These are phyloP conservation scores for Trichosporon sp. DNA, from an alignment of 1,284 basidiomycete species.

Conservation along the genomic window DNA sequence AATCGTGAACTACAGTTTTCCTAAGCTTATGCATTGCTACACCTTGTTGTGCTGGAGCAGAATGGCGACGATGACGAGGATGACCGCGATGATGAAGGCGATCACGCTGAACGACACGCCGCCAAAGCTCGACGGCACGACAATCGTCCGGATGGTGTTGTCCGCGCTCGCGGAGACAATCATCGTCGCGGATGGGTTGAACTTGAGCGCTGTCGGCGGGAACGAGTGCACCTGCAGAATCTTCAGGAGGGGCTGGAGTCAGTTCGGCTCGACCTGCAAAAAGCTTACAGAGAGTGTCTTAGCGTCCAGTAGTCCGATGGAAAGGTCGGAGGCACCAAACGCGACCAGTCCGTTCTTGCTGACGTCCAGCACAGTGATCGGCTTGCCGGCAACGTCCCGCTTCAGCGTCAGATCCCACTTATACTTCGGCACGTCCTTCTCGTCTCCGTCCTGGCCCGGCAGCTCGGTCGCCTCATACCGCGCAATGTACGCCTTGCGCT, in stretches of 20 bases:
- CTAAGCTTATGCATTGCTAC: neutral
- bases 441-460: conserved; percentile 47
- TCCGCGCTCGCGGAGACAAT: conserved; percentile 91
- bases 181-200: conserved; percentile 75
- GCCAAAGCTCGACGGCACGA: conserved; percentile 58
- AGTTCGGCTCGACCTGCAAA: conserved; percentile 55
- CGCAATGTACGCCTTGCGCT: conserved; percentile 40
- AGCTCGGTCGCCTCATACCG: conserved; percentile 49
- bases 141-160: conserved; percentile 76
- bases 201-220: conserved; percentile 81
- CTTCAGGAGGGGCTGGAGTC: conserved; percentile 67
- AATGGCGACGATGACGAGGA: conserved; percentile 7
- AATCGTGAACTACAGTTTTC: neutral
- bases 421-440: conserved; percentile 19
- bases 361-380: conserved; percentile 78
- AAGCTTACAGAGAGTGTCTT: conserved; percentile 67
- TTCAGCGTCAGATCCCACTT: conserved; percentile 49
- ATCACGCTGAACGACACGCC: conserved; percentile 17
- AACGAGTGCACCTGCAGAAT: conserved; percentile 94
- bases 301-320: conserved; percentile 78
- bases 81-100: conserved; percentile 11
- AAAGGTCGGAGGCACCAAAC: conserved; percentile 82
- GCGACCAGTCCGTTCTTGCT: conserved; percentile 85
- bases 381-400: conserved; percentile 62
- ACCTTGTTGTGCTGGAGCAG: conserved; percentile 5